Conservation (phyloP, 768 basidiomycete genomes). For the Leccinum disarticulatum region DNA sequence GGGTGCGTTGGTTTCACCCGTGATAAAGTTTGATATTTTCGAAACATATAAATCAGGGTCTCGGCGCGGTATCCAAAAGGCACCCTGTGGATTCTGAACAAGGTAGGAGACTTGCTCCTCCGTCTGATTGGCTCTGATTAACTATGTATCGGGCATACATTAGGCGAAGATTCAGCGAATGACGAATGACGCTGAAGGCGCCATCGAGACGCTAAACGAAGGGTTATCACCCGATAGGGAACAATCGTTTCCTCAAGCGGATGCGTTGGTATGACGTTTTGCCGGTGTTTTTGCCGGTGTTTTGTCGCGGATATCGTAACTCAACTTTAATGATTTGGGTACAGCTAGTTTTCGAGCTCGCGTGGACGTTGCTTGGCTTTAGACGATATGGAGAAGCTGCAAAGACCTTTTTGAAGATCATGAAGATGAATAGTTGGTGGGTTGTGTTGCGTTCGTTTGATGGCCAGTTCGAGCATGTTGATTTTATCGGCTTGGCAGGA, state of each 20-base stretch:
- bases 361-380: conserved; percentile 70
- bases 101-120: conserved; percentile 37
- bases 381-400: conserved; percentile 67
- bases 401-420: conserved; percentile 61
- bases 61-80: conserved; percentile 62
- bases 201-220: conserved; percentile 59
- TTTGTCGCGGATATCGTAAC: not conserved
- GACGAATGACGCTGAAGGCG: conserved; percentile 60
- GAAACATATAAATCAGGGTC: conserved; percentile 37
- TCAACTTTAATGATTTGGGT: not conserved
- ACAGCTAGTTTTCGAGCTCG: conserved; percentile 74
- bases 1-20: conserved; percentile 39
- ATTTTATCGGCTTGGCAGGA: conserved; percentile 42
- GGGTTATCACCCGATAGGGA: conserved; percentile 53
- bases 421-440: conserved; percentile 69
- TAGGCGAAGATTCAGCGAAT: conserved; percentile 79
- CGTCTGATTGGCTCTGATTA: not conserved
- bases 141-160: not conserved
- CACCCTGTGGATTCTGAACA: conserved; percentile 72
- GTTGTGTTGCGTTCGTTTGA: conserved; percentile 16
- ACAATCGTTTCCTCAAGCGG: conserved; percentile 67
- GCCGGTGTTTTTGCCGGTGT: not conserved
- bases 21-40: not conserved
- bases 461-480: not conserved
- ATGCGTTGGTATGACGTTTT: conserved; percentile 52